A percentile compares a stretch with the other conserved stretches of the same genome.
Conservation (phyloP, 2,329 filamentous ascomycete species). For the Pseudopyrenochaeta lycopersici region DNA sequence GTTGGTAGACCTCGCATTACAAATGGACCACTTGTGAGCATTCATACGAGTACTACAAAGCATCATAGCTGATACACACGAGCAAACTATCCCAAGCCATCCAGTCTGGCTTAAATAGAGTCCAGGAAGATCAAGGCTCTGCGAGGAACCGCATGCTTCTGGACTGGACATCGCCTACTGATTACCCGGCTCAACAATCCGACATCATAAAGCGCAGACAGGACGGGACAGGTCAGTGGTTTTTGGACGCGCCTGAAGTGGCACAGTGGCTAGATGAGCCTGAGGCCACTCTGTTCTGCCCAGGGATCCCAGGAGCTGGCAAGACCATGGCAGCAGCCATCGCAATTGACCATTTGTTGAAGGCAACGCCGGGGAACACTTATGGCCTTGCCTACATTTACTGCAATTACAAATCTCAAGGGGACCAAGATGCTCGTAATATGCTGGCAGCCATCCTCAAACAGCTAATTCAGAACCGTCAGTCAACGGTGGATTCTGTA, state of each 20-base stretch:
- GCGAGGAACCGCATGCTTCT: not conserved
- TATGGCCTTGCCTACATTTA: slow-evolving; percentile 59
- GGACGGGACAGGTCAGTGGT: slow-evolving; percentile 56
- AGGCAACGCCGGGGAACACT: slow-evolving; percentile 21
- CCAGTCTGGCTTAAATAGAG: too few species aligned
- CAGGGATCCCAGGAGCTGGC: slow-evolving; percentile 57
- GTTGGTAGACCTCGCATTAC: slow-evolving; percentile 20
- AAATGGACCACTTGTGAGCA: slow-evolving; percentile 35
- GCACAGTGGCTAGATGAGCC: slow-evolving; percentile 7
- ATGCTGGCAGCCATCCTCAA: slow-evolving; percentile 18
- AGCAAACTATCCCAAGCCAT: slow-evolving; percentile 24
- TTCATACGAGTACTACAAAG: not conserved
- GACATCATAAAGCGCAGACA: slow-evolving; percentile 15
- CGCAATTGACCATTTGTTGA: slow-evolving; percentile 54
- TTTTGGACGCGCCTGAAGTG: slow-evolving; percentile 49
- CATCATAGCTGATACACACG: slow-evolving; percentile 3
- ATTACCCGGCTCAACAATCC: slow-evolving; percentile 17
- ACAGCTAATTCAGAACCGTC: slow-evolving; percentile 14
- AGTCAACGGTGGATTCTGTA: slow-evolving; percentile 1
- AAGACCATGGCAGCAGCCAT: slow-evolving; percentile 59
- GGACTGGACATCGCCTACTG: slow-evolving; percentile 12
- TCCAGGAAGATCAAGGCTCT: too few species aligned
- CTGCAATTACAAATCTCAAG: slow-evolving; percentile 51
- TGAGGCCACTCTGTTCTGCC: slow-evolving; percentile 54
- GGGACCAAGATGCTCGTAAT: slow-evolving; percentile 43